These are phyloP conservation scores for Triticum timopheevii DNA, from an alignment of 176 grass and related monocot species.

Conservation along the genomic window DNA sequence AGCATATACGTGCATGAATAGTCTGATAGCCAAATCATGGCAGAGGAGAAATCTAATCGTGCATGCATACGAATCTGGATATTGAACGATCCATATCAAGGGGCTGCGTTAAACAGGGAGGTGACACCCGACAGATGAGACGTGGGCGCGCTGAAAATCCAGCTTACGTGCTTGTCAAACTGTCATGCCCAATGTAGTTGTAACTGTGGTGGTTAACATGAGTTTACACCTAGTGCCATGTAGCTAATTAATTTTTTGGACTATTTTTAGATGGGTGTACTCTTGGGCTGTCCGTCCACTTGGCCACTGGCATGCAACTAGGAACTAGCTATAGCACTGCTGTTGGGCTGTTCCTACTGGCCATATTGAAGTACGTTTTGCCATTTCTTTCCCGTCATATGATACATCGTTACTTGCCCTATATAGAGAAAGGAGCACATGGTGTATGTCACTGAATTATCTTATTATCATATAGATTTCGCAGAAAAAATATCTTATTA, in stretches of 20 bases:
- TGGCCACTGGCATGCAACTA: not conserved
- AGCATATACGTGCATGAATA: not conserved
- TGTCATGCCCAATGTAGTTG: conserved; percentile 32
- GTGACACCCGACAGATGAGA: conserved; percentile 37
- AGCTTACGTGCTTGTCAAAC: conserved; percentile 45
- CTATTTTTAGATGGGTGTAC: not conserved
- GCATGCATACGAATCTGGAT: conserved; percentile 21
- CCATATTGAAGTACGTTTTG: not conserved
- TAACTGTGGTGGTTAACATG: not conserved
- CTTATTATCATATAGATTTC: not conserved
- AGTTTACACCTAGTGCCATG: conserved; percentile 11
- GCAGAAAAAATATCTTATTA: no score
- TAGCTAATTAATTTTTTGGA: not conserved
- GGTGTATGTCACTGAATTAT: not conserved
- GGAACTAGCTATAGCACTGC: not conserved
- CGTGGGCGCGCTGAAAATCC: conserved; percentile 38
- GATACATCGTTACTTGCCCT: not conserved
- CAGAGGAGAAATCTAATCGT: not conserved
- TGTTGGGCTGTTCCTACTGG: not conserved
- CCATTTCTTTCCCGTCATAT: not conserved
- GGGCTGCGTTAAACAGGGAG: not conserved
- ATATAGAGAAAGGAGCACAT: not conserved
- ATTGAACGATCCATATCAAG: not conserved
- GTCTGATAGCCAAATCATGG: not conserved
- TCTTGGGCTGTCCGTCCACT: not conserved